phyloP scores from a whole-genome alignment of 306 rosid species.

The Prunus campanulata region DNA sequence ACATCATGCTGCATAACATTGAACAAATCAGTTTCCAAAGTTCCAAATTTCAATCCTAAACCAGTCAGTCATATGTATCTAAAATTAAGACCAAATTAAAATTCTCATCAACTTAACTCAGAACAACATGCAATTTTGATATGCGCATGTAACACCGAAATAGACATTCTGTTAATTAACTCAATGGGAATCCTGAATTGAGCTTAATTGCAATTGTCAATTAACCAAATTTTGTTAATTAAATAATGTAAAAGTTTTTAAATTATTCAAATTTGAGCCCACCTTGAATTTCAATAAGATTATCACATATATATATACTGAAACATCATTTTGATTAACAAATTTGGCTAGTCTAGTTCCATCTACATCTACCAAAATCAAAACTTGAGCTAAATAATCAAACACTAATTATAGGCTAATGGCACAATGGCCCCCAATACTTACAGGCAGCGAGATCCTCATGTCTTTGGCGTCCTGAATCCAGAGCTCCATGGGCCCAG shows the following conservation, averaged over 20 bases:
- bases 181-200: background rate
- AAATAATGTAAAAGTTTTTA: too few relatives aligned
- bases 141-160: background rate
- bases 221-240: too few relatives aligned
- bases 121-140: background rate
- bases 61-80: background rate
- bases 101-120: background rate
- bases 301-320: background rate
- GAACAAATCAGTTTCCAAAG: background rate
- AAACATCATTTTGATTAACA: background rate
- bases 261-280: background rate
- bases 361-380: background rate
- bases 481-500: constrained; percentile 98
- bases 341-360: background rate
- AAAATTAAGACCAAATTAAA: background rate
- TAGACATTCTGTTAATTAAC: too few relatives aligned
- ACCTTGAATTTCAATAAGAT: background rate
- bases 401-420: background rate
- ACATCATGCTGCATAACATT: constrained; percentile 83
- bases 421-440: background rate
- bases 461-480: constrained; percentile 82
- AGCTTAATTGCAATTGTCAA: background rate
- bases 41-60: background rate
- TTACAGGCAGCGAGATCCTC: constrained; percentile 83
- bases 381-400: background rate